Percentiles rank a stretch among this genome's conserved stretches.
phyloP scores from a whole-genome alignment of 805 yeast genomes.

The Myxozyma kluyveri region DNA sequence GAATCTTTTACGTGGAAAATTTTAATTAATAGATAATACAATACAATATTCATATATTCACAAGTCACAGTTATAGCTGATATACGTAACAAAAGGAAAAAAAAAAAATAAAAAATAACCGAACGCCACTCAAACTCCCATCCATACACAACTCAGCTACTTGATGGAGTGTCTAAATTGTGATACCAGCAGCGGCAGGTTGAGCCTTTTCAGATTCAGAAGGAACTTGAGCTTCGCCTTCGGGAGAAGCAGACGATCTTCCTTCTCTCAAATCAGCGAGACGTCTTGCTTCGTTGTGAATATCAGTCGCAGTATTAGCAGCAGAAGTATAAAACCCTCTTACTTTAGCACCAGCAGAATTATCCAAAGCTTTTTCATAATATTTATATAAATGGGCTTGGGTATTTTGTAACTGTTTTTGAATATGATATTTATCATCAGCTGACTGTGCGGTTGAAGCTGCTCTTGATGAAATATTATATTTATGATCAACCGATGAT shows the following conservation, averaged over 20 bases:
- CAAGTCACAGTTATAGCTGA: too few relatives aligned
- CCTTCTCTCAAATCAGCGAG: conserved; percentile 58
- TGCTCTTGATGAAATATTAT: conserved; percentile 30
- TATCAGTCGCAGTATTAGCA: conserved; percentile 56
- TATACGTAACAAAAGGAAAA: too few relatives aligned
- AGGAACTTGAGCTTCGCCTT: neutral
- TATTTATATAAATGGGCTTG: conserved; percentile 29
- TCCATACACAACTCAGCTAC: too few relatives aligned
- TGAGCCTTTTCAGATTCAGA: too few relatives aligned
- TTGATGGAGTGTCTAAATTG: too few relatives aligned
- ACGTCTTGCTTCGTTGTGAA: conserved; percentile 72
- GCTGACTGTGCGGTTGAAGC: conserved; percentile 27
- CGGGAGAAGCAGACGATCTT: neutral
- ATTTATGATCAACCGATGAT: conserved; percentile 40
- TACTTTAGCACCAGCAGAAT: conserved; percentile 53
- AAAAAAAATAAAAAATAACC: too few relatives aligned
- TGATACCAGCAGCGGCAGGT: too few relatives aligned
- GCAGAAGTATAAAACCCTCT: conserved; percentile 59
- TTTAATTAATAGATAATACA: conserved; percentile 43
- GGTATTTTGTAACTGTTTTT: conserved; percentile 41
- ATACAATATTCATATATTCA: neutral
- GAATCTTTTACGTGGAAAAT: conserved; percentile 67
- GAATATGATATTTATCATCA: conserved; percentile 45
- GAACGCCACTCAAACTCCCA: too few relatives aligned
- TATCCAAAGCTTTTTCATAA: conserved; percentile 40